Evolutionary conservation across 2,329 filamentous ascomycete species (phyloP), one percentile per base, ranked within the genome.

Genomic region (Diaporthe helianthi): DNA sequence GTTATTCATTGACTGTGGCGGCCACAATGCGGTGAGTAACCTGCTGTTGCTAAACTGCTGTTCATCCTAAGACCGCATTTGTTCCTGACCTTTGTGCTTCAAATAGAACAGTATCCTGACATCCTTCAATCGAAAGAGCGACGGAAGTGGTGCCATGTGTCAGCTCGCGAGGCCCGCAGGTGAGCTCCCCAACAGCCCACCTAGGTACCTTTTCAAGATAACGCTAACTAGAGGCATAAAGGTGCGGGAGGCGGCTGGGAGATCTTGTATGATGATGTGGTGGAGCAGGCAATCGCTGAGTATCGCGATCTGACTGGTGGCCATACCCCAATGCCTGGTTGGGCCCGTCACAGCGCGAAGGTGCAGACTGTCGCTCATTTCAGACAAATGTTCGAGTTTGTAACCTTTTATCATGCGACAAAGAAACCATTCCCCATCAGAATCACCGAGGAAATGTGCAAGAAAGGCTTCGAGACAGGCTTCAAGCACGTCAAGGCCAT

Each of bases 341-440:
- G 8, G 49, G 8, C 19, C 15, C 15, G 9, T 9, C 26, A 29
- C 26, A 15, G 7, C 6, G 8, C 29, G 24, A 29, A 51, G 15
- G 1, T 3, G 12, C n/a, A 12, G 2, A 22, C 9, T n/a, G 13
- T 17, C 8, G 2, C 8, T n/a, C 5, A 8, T 4, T 10, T 22
- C 9, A 1, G 2, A 47, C 3, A 12, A 2, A 10, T 22, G 2
- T 8, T 17, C 24, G 36, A 13, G 36, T 38, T 12, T 12, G 12
- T 15, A 38, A 15, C 2, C 3, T 38, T 38, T 5, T 4, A 38
- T 38, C 36, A 38, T 15, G 36, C 12, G 12, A 15, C 12, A 38
- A 2, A 13, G 2, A 1, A 13, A 2, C 26, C 17, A 8, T 3
- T 31, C 4, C 1, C 1, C 3, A 9, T 33, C 3, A 1, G 1